Percentiles rank a stretch among this genome's conserved stretches.
These are phyloP conservation scores for Alliaria petiolata DNA, from an alignment of 345 rosid species.

Conservation along the genomic window DNA sequence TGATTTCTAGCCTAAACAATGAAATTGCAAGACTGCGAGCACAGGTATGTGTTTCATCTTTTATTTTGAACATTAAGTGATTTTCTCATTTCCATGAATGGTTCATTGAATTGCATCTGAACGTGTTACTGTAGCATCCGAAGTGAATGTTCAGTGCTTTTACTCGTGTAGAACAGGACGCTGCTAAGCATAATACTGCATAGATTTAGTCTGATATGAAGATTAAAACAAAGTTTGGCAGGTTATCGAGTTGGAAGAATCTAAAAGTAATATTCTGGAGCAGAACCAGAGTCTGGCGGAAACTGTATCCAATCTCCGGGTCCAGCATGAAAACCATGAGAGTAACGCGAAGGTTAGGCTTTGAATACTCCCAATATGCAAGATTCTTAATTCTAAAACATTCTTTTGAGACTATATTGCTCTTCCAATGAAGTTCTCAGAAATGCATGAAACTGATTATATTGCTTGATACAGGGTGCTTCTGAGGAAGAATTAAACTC, in stretches of 20 bases:
- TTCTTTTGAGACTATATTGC: neutral
- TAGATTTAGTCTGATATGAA: slow-evolving; percentile 57
- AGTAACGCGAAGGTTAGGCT: slow-evolving; percentile 31
- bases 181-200: slow-evolving; percentile 20
- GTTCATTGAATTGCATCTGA: neutral
- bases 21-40: slow-evolving; percentile 53
- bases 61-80: neutral
- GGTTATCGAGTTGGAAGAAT: slow-evolving; percentile 86
- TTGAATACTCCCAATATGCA: slow-evolving; percentile 17
- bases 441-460: slow-evolving; percentile 9
- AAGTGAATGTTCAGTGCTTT: neutral
- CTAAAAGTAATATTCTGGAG: slow-evolving; percentile 41
- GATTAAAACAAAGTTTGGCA: slow-evolving; percentile 89
- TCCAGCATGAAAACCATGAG: slow-evolving; percentile 48
- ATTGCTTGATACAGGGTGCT: slow-evolving; percentile 37
- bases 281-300: slow-evolving; percentile 47
- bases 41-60: slow-evolving; percentile 49
- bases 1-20: slow-evolving; percentile 46
- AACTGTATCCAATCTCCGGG: slow-evolving; percentile 40
- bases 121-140: neutral
- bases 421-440: neutral
- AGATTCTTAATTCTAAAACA: slow-evolving; percentile 3
- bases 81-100: slow-evolving; percentile 1
- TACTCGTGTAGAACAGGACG: neutral
- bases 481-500: slow-evolving; percentile 58